Percentiles rank a stretch among this genome's conserved stretches.
Conservation (phyloP, 2,329 filamentous ascomycete species). For the Blastomyces parvus region DNA sequence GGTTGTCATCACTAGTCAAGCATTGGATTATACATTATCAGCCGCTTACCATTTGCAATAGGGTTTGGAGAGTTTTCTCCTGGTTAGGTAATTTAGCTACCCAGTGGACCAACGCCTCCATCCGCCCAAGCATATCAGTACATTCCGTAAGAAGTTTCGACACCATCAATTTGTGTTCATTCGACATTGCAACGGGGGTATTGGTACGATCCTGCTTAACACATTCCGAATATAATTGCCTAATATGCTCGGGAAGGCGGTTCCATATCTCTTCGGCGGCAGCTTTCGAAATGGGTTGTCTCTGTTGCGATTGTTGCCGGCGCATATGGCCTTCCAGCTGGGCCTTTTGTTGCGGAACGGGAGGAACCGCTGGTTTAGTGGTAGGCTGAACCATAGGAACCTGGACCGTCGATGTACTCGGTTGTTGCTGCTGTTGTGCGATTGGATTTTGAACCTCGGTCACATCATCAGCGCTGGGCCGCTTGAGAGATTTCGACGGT, state of each 20-base stretch:
- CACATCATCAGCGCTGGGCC: slow-evolving; percentile 39
- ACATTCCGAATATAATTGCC: slow-evolving; percentile 33
- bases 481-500: slow-evolving; percentile 33
- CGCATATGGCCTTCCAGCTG: slow-evolving; percentile 30
- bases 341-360: slow-evolving; percentile 35
- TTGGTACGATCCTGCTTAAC: slow-evolving; percentile 24
- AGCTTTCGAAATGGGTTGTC: slow-evolving; percentile 26
- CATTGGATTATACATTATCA: slow-evolving; percentile 9
- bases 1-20: background rate
- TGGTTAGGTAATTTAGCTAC: slow-evolving; percentile 32
- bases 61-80: slow-evolving; percentile 30
- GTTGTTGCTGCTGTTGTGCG: slow-evolving; percentile 18
- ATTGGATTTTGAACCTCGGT: slow-evolving; percentile 35
- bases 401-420: slow-evolving; percentile 20
- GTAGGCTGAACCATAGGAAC: slow-evolving; percentile 18
- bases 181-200: slow-evolving; percentile 28
- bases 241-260: slow-evolving; percentile 31
- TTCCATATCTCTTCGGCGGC: slow-evolving; percentile 32
- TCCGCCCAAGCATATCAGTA: slow-evolving; percentile 34
- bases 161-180: slow-evolving; percentile 33
- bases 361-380: slow-evolving; percentile 21
- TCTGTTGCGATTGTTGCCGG: slow-evolving; percentile 27
- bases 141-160: slow-evolving; percentile 32
- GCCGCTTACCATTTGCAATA: slow-evolving; percentile 31
- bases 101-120: slow-evolving; percentile 35